Percentiles rank a stretch among this genome's conserved stretches.
Conservation (phyloP, 176 grass and related monocot species). For the Lolium rigidum region DNA sequence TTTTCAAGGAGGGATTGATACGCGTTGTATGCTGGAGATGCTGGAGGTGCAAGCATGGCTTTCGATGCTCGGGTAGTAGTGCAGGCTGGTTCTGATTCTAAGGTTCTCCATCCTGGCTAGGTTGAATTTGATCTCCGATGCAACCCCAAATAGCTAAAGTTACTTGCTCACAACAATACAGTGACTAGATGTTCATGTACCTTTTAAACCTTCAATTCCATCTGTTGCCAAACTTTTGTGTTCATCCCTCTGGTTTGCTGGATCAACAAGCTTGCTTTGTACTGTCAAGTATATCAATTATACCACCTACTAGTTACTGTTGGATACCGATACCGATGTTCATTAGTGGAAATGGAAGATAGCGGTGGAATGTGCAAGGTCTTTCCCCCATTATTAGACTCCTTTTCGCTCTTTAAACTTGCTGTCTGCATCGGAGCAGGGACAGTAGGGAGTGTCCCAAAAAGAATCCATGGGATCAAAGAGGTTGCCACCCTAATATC, state of each 20-base stretch:
- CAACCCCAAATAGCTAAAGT: neutral
- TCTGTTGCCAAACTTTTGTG: neutral
- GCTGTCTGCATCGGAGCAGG: neutral
- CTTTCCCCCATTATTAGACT: neutral
- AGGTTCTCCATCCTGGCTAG: neutral
- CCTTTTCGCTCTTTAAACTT: neutral
- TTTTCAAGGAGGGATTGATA: slow-evolving; percentile 15
- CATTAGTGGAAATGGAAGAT: neutral
- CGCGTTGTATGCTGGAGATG: neutral
- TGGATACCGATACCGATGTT: neutral
- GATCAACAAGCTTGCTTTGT: slow-evolving; percentile 5
- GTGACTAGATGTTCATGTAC: neutral
- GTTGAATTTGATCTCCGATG: neutral
- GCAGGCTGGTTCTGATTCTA: neutral
- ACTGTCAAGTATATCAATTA: slow-evolving; percentile 5
- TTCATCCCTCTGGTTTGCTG: neutral
- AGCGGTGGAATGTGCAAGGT: neutral
- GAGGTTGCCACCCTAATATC: neutral
- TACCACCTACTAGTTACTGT: neutral
- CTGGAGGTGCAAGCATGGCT: neutral
- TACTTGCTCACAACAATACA: neutral
- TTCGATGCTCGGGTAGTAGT: neutral
- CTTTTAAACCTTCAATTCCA: neutral
- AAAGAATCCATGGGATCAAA: neutral
- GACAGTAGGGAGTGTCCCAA: neutral